Percentiles rank a stretch among this genome's conserved stretches.
phyloP scores from a whole-genome alignment of 2,329 filamentous ascomycete genomes.

The Aspergillus novoparasiticus region DNA sequence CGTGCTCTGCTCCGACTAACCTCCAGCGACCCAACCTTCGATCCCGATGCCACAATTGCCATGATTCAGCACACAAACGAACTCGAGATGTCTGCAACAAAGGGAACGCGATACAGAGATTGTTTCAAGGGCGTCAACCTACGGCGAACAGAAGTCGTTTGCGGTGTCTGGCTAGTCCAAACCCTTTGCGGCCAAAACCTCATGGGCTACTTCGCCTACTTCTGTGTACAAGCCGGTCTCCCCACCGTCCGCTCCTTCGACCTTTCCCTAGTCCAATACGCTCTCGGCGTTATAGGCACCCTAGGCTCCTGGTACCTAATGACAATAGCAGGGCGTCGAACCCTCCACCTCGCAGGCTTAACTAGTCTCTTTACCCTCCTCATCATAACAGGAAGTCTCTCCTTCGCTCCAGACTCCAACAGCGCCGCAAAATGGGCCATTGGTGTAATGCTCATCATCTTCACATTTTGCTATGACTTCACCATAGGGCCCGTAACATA shows the following conservation, averaged over 20 bases:
- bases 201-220: conserved; percentile 63
- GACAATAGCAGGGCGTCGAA: conserved; percentile 42
- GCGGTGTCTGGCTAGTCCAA: conserved; percentile 63
- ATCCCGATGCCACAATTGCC: conserved; percentile 77
- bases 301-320: conserved; percentile 54
- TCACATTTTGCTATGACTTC: conserved; percentile 58
- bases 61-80: conserved; percentile 89
- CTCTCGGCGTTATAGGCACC: conserved; percentile 58
- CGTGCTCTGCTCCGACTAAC: conserved; percentile 46
- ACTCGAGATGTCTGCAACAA: conserved; percentile 71
- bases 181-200: conserved; percentile 63
- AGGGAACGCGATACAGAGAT: conserved; percentile 72
- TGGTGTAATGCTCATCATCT: conserved; percentile 55
- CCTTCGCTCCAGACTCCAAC: conserved; percentile 27
- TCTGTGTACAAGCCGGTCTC: conserved; percentile 53
- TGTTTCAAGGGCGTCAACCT: conserved; percentile 80
- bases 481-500: conserved; percentile 59
- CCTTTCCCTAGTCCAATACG: conserved; percentile 58
- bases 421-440: conserved; percentile 39
- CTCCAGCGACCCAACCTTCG: conserved; percentile 64
- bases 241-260: conserved; percentile 36
- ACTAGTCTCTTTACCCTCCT: conserved; percentile 29
- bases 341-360: conserved; percentile 38
- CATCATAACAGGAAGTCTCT: conserved; percentile 31
- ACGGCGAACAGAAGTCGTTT: conserved; percentile 71